Conservation (phyloP, 2,329 filamentous ascomycete genomes). For the Lasiodiplodia theobromae region DNA sequence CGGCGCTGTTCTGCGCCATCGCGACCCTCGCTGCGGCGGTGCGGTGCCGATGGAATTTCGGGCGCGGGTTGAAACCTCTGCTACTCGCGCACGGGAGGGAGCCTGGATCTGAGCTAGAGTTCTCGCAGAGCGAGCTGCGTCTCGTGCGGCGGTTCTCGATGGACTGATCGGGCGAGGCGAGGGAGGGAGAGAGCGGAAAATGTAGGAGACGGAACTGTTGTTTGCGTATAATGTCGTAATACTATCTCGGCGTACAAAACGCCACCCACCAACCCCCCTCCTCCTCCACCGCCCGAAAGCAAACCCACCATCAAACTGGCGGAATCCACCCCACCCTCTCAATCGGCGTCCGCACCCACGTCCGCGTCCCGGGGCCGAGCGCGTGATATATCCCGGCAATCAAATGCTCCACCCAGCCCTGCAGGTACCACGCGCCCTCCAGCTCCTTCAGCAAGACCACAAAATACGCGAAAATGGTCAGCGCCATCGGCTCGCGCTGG, state of each 20-base stretch:
- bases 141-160: not conserved
- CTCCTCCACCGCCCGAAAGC: not conserved
- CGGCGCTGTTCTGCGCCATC: too few relatives aligned
- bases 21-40: slow-evolving; percentile 25
- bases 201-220: not conserved
- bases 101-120: too few relatives aligned
- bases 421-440: not conserved
- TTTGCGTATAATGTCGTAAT: too few relatives aligned
- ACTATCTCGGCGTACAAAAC: not conserved
- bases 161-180: not conserved
- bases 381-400: slow-evolving; percentile 8
- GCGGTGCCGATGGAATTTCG: slow-evolving; percentile 26
- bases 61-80: not conserved
- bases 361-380: not conserved
- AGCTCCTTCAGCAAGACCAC: slow-evolving; percentile 4
- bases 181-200: not conserved
- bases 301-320: not conserved
- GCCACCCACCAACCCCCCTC: too few relatives aligned
- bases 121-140: not conserved
- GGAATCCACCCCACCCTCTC: slow-evolving; percentile 20
- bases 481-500: not conserved
- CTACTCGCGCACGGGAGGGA: not conserved
- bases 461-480: slow-evolving; percentile 9
- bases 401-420: slow-evolving; percentile 3
- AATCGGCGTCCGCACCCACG: slow-evolving; percentile 5